Evolutionary conservation across 2,329 filamentous ascomycete species (phyloP).

Genomic region (Hypoxylon sp.): DNA sequence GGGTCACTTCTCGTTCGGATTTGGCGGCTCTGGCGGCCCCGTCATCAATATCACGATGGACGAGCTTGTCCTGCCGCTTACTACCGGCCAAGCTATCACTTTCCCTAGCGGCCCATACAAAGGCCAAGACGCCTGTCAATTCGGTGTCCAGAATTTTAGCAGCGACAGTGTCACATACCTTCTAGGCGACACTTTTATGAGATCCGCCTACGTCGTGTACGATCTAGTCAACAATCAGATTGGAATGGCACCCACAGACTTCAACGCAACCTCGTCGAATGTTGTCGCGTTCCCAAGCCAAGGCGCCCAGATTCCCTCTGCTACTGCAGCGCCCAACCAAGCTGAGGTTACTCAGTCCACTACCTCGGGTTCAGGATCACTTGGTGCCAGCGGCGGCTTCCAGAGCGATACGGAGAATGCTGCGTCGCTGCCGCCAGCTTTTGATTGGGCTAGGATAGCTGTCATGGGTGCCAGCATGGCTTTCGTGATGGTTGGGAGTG

Average conservation of each 20-base stretch:
- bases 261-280: constrained; percentile 65
- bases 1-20: constrained; percentile 68
- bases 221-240: constrained; percentile 71
- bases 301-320: constrained; percentile 64
- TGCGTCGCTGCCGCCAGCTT: constrained; percentile 31
- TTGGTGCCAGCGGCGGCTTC: constrained; percentile 56
- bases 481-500: constrained; percentile 53
- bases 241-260: constrained; percentile 67
- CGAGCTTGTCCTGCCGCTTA: constrained; percentile 66
- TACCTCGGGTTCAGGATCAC: constrained; percentile 49
- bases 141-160: constrained; percentile 68
- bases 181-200: constrained; percentile 70
- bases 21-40: constrained; percentile 63
- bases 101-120: constrained; percentile 59
- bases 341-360: constrained; percentile 47
- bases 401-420: constrained; percentile 39
- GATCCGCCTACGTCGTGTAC: constrained; percentile 72
- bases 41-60: constrained; percentile 67
- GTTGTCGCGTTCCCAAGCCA: constrained; percentile 64
- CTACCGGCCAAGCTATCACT: constrained; percentile 50
- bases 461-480: constrained; percentile 52
- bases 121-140: constrained; percentile 64
- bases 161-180: constrained; percentile 58
- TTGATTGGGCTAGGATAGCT: constrained; percentile 45
- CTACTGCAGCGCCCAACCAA: constrained; percentile 60